These are phyloP conservation scores for Dunaliella primolecta DNA, from an alignment of 139 green algal genomes.

Conservation along the genomic window DNA sequence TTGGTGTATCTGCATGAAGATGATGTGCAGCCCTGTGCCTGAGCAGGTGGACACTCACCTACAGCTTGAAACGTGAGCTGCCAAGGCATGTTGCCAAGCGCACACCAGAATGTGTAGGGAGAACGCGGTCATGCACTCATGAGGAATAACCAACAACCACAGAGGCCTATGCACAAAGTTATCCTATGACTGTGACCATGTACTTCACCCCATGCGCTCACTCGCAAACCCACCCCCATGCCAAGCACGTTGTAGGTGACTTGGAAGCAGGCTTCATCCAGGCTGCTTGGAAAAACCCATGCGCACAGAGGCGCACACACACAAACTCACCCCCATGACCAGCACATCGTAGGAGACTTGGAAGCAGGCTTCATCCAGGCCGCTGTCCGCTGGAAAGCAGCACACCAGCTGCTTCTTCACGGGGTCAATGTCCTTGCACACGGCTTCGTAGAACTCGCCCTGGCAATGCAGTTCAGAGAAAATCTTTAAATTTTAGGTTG, in stretches of 20 bases:
- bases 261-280: slow-evolving; percentile 82
- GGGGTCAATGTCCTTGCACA: slow-evolving; percentile 74
- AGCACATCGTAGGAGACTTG: slow-evolving; percentile 84
- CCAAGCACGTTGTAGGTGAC: slow-evolving; percentile 83
- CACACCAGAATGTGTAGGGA: too few species aligned
- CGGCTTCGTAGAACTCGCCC: slow-evolving; percentile 86
- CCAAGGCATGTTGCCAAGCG: too few species aligned
- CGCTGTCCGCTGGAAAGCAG: slow-evolving; percentile 81
- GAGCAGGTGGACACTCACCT: too few species aligned
- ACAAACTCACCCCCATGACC: slow-evolving; percentile 59
- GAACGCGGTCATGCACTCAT: too few species aligned
- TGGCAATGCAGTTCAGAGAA: slow-evolving; percentile 24
- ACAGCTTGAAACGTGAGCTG: too few species aligned
- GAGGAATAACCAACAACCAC: too few species aligned
- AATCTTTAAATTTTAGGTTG: too few species aligned
- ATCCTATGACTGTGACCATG: too few species aligned
- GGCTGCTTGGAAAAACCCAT: slow-evolving; percentile 41
- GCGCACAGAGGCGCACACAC: not conserved
- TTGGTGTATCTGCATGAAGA: too few species aligned
- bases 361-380: slow-evolving; percentile 80
- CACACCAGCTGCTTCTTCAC: slow-evolving; percentile 71
- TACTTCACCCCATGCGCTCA: too few species aligned
- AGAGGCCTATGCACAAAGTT: too few species aligned
- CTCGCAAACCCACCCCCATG: slow-evolving; percentile 60
- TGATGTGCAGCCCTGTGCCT: too few species aligned